Conservation (phyloP, 2,329 filamentous ascomycete genomes). For the Rhynchosporium secalis region DNA sequence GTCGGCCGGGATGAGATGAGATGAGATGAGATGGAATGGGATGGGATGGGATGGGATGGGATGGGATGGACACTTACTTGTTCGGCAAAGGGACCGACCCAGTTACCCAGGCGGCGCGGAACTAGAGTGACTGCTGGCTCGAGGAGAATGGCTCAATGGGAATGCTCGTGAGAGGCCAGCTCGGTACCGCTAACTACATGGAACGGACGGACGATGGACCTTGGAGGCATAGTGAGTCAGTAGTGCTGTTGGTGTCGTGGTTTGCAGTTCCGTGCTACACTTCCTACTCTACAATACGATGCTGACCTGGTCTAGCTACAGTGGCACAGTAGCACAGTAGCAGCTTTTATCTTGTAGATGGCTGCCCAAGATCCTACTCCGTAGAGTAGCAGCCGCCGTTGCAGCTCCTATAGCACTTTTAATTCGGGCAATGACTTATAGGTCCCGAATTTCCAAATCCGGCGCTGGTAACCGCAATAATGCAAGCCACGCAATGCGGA, state of each 20-base stretch:
- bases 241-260: not conserved
- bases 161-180: constrained; percentile 17
- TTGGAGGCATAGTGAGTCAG: not conserved
- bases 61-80: too few relatives aligned
- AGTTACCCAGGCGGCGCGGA: not conserved
- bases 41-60: too few relatives aligned
- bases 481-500: not conserved
- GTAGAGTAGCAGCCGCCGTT: constrained; percentile 7
- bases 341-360: too few relatives aligned
- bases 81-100: constrained; percentile 2
- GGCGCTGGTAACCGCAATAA: constrained; percentile 18
- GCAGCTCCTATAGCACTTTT: not conserved
- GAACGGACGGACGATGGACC: not conserved
- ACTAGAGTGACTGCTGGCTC: not conserved
- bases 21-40: too few relatives aligned
- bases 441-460: constrained; percentile 19
- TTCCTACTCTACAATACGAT: too few relatives aligned
- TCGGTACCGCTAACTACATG: constrained; percentile 18
- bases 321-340: not conserved
- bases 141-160: not conserved
- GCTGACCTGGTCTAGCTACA: too few relatives aligned
- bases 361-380: too few relatives aligned
- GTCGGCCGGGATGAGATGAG: not conserved
- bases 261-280: too few relatives aligned
- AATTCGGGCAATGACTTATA: not conserved